These are phyloP conservation scores for Aspergillus campestris DNA, from an alignment of 495 filamentous ascomycete species.

Conservation along the genomic window DNA sequence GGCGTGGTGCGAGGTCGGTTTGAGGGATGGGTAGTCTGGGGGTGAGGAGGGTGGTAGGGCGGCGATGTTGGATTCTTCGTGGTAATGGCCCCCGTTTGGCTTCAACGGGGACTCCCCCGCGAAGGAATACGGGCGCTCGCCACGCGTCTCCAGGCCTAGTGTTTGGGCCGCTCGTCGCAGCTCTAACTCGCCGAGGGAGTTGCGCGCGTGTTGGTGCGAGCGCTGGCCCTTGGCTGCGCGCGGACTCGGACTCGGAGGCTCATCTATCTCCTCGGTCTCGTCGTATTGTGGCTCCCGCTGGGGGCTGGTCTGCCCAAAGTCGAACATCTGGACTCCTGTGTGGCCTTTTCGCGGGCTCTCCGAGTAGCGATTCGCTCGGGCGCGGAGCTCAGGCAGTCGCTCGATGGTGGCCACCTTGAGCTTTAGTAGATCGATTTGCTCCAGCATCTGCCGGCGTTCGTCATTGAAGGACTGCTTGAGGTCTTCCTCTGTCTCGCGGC, in stretches of 20 bases:
- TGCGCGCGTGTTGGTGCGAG: conserved; percentile 12
- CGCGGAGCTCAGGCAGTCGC: conserved; percentile 16
- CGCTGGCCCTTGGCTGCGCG: conserved; percentile 25
- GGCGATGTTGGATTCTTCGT: conserved; percentile 2
- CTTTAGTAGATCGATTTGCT: conserved; percentile 27
- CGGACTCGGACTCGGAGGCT: conserved; percentile 34
- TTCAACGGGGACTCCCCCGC: conserved; percentile 23
- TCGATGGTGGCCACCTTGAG: conserved; percentile 21
- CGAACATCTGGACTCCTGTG: conserved; percentile 23
- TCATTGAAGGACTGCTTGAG: conserved; percentile 25
- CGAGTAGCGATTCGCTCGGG: conserved; percentile 14
- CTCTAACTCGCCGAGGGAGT: conserved; percentile 18
- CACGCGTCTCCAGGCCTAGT: conserved; percentile 14
- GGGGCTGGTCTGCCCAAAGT: conserved; percentile 21
- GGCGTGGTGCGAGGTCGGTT: conserved; percentile 9
- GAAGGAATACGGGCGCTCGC: conserved; percentile 26
- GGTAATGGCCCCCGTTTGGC: conserved; percentile 6
- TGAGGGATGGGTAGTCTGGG: conserved; percentile 18
- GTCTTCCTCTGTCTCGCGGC: conserved; percentile 30
- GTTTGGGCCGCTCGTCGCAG: conserved; percentile 19
- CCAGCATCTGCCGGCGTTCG: conserved; percentile 28
- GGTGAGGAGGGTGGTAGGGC: conserved; percentile 27
- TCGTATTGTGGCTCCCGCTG: conserved; percentile 16
- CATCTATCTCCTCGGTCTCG: conserved; percentile 28
- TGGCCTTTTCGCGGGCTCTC: conserved; percentile 29